phyloP scores from a whole-genome alignment of 1,284 basidiomycete species.

The Papiliotrema flavescens region DNA sequence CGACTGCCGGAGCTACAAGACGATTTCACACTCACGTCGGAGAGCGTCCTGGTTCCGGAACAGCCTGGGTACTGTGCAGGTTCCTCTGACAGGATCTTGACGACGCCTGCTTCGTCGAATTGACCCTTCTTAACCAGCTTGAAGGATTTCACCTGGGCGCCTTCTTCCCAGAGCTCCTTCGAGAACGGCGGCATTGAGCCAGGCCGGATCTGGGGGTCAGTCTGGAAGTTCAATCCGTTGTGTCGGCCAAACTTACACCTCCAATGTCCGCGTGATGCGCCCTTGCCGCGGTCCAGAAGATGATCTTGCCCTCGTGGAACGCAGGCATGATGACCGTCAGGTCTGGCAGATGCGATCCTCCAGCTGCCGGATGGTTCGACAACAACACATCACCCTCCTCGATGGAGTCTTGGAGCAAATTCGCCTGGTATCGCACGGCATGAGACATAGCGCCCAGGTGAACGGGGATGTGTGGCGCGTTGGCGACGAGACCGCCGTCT shows the following conservation, averaged over 20 bases:
- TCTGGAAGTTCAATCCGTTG: too few relatives aligned
- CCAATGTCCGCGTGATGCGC: conserved; percentile 52
- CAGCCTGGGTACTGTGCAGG: conserved; percentile 80
- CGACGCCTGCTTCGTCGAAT: conserved; percentile 58
- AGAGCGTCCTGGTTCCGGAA: conserved; percentile 81
- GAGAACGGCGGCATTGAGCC: conserved; percentile 53
- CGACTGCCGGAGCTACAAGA: background rate
- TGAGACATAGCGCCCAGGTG: conserved; percentile 43
- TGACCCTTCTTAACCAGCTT: conserved; percentile 45
- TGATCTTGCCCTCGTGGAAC: conserved; percentile 38
- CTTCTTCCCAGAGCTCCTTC: conserved; percentile 51
- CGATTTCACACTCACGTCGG: conserved; percentile 43
- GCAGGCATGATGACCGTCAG: conserved; percentile 49
- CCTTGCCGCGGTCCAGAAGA: conserved; percentile 43
- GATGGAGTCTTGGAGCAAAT: conserved; percentile 30
- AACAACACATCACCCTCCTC: conserved; percentile 51
- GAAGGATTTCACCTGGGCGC: conserved; percentile 55
- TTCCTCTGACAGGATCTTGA: conserved; percentile 78
- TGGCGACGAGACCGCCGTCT: conserved; percentile 52
- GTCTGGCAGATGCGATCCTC: conserved; percentile 54
- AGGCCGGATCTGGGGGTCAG: conserved; percentile 40
- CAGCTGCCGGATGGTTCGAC: conserved; percentile 53
- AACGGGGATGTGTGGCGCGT: conserved; percentile 51
- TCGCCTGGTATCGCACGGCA: conserved; percentile 36
- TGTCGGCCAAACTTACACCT: conserved; percentile 17